Evolutionary conservation across 2,329 filamentous ascomycete species (phyloP), one percentile per base, ranked within the genome.

Genomic region (Aschersonia sp.): DNA sequence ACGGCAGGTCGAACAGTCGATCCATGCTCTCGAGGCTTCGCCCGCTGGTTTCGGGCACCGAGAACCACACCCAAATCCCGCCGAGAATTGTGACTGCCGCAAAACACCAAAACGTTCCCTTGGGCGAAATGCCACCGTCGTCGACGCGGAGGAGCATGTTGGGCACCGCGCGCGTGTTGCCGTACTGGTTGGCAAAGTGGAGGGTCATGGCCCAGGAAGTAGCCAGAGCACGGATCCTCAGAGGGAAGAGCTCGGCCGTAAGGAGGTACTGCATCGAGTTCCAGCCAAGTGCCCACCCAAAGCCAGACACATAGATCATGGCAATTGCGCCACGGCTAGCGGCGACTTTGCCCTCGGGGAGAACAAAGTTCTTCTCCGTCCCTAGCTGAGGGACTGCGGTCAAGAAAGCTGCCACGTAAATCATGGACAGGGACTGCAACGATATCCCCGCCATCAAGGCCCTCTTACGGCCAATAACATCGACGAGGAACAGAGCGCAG

Each of bases 61-160:
- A 82, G 62, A 86, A 75, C 70, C 72, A 85, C 4, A 83, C 83
- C 81, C 82, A 88, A 4, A 73, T 33, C 4, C 81, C 76, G 31
- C 84, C 84, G 5, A 87, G 43, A 1, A 83, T 53, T 0, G 84
- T 88, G 8, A 88, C 71, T 3, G 72, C 76, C 0, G 75, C 71
- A 62, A 88, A 89, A 66, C 81, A 85, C 75, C 83, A 81, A 68
- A 89, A 89, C 0, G 85, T 88, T 0, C 85, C 85, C 50, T 73
- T 76, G 39, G 72, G 70, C 10, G 62, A 68, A 51, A 79, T 72
- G 1, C 75, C 75, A 2, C 73, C 73, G 1, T 67, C 35, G 0
- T 51, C 14, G 0, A 51, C 48, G 7, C 65, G 53, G 1, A 88
- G 69, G 43, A 89, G 75, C 83, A 88, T 86, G 53, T 79, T 76